Percentiles rank a stretch among this genome's conserved stretches.
phyloP scores from a whole-genome alignment of 352 stramenopile genomes.

The Peronospora farinosa region DNA sequence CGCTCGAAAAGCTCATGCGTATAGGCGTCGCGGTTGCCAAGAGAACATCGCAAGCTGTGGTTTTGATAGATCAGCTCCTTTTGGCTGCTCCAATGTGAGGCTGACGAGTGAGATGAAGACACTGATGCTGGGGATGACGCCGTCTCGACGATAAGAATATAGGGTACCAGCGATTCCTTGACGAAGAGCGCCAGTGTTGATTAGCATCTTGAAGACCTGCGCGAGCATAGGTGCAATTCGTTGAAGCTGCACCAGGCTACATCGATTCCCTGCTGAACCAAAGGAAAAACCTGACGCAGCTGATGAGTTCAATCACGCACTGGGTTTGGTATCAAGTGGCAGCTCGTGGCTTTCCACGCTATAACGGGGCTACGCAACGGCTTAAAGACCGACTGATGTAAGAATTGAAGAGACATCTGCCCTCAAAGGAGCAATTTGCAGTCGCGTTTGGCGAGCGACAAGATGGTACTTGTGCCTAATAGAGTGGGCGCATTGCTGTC shows the following conservation, averaged over 20 bases:
- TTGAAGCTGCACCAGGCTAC: neutral
- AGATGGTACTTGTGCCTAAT: constrained; percentile 70
- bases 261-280: too few species aligned
- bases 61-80: constrained; percentile 65
- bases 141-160: constrained; percentile 66
- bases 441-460: constrained; percentile 64
- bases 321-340: too few species aligned
- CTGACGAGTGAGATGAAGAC: constrained; percentile 24
- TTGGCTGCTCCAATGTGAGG: constrained; percentile 71
- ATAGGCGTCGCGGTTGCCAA: constrained; percentile 62
- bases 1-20: constrained; percentile 51
- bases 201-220: constrained; percentile 75
- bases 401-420: too few species aligned
- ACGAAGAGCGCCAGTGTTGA: constrained; percentile 70
- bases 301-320: too few species aligned
- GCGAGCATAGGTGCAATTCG: constrained; percentile 51
- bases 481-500: constrained; percentile 55
- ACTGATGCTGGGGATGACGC: constrained; percentile 14
- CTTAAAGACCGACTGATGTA: too few species aligned
- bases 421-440: constrained; percentile 8
- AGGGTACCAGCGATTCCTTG: constrained; percentile 65
- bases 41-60: constrained; percentile 72
- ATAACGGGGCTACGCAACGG: too few species aligned
- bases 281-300: too few species aligned
- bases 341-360: too few species aligned